Base-by-base conservation (phyloP, 2,329 filamentous ascomycete species). In the Arthrobotrys musiformis region DNA sequence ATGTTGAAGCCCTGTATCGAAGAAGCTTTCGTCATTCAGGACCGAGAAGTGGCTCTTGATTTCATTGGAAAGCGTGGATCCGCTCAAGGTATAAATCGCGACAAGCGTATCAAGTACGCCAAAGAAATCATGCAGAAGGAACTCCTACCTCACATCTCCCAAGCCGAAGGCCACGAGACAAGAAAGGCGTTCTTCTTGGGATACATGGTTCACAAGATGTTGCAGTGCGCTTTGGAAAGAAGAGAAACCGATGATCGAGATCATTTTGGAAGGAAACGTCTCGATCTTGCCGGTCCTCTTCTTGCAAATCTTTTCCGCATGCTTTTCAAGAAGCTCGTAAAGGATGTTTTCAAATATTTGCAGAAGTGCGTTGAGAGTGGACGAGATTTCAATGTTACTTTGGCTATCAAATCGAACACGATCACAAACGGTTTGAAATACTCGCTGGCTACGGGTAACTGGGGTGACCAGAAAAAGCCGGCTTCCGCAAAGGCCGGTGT, bases 401-500 rank as follows among this genome's bases (percentile, higher is more conserved):
- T 97, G 73, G 95, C 93, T 80, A 91, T 98, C 82, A 98, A 97
- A 86, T 90, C 92, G 22, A 91, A 90, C 79, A 97, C 95, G 19
- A 88, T 99, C 80, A 97, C 94, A 19, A 96, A 95, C 82, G 95
- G 94, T 60, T 85, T 99, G 80, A 97, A 97, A 83, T 99, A 99
- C 85, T 97, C 95, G 63, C 87, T 99, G 78, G 94, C 95, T 26
- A 99, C 95, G 13, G 95, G 95, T 80, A 99, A 99, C 85, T 99
- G 95, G 96, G 96, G 95, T 82, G 95, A 99, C 80, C 95, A 99
- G 86, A 99, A 98, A 88, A 99, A 98, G 86, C 94, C 95, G 19
- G 92, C 92, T 81, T 94, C 91, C 81, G 93, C 94, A 0, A 98
- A 96, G 79, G 95, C 95, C 54, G 96, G 95, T 87, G 95, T 99